These are phyloP conservation scores for Cladosporium sp. DNA, from an alignment of 2,329 filamentous ascomycete genomes.

Conservation along the genomic window DNA sequence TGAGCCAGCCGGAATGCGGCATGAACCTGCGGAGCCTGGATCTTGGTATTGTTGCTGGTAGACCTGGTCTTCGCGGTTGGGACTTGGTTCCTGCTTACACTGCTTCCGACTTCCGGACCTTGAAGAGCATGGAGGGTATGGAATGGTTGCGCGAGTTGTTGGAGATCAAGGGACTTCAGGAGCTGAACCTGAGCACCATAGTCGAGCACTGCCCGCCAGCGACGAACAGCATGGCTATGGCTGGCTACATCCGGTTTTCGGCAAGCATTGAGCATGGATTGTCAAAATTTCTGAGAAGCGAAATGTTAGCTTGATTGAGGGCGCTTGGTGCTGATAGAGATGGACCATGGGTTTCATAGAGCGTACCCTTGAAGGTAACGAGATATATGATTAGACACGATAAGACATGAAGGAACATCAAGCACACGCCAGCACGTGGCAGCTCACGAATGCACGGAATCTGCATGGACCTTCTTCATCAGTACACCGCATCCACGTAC, in stretches of 20 bases:
- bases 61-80: slow-evolving; percentile 42
- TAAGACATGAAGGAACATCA: not conserved
- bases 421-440: not conserved
- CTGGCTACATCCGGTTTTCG: slow-evolving; percentile 55
- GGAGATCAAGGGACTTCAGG: slow-evolving; percentile 43
- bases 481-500: not conserved
- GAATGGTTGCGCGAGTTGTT: slow-evolving; percentile 55
- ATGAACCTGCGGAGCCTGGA: slow-evolving; percentile 35
- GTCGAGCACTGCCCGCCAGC: slow-evolving; percentile 50
- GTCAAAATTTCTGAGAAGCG: slow-evolving; percentile 44
- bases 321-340: not conserved
- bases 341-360: not conserved
- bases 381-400: not conserved
- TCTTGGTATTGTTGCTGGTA: slow-evolving; percentile 52
- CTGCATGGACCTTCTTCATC: not conserved
- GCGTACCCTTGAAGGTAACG: not conserved
- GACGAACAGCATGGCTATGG: slow-evolving; percentile 46
- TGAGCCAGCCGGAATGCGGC: slow-evolving; percentile 28
- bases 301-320: slow-evolving; percentile 24
- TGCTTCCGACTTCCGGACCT: slow-evolving; percentile 42
- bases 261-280: slow-evolving; percentile 53
- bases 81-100: slow-evolving; percentile 43
- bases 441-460: not conserved
- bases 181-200: slow-evolving; percentile 48
- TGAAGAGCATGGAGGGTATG: slow-evolving; percentile 42